Conservation (phyloP, 805 yeast genomes). For the Candida piceae region DNA sequence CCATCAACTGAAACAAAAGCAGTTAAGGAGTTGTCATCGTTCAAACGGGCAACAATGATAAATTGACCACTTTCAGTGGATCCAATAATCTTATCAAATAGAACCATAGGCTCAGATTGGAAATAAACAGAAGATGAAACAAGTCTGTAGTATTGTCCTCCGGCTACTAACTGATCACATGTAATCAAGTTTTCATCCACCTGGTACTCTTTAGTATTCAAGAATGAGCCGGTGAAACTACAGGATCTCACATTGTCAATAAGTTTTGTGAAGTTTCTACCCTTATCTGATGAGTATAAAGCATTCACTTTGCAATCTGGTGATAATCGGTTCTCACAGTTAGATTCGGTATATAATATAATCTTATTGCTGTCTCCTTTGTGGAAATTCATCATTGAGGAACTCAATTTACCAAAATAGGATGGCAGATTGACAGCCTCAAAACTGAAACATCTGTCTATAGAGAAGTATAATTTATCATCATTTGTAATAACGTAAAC, state of each 20-base stretch:
- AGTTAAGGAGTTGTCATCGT: constrained; percentile 46
- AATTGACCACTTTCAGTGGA: constrained; percentile 68
- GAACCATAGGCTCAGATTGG: constrained; percentile 30
- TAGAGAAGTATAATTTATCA: constrained; percentile 50
- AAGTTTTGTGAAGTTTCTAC: constrained; percentile 53
- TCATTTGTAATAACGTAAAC: constrained; percentile 48
- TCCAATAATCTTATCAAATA: constrained; percentile 62
- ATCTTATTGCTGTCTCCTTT: constrained; percentile 50
- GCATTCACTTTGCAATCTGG: constrained; percentile 53
- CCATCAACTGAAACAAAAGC: constrained; percentile 84
- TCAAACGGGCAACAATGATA: constrained; percentile 63
- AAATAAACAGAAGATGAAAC: constrained; percentile 54
- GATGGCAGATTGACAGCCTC: constrained; percentile 44
- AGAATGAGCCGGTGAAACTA: constrained; percentile 56
- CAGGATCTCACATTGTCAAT: constrained; percentile 53
- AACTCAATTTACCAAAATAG: constrained; percentile 34
- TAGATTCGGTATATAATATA: constrained; percentile 63
- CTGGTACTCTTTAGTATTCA: constrained; percentile 29
- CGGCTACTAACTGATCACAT: constrained; percentile 48
- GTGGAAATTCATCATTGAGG: constrained; percentile 55
- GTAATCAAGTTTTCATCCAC: constrained; percentile 48
- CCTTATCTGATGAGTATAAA: constrained; percentile 62
- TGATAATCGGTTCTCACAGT: constrained; percentile 44
- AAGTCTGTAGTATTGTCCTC: constrained; percentile 19
- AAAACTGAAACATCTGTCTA: constrained; percentile 64